Percentiles rank a stretch among this genome's conserved stretches.
These are phyloP conservation scores for Quercus agrifolia DNA, from an alignment of 306 rosid species.

Conservation along the genomic window DNA sequence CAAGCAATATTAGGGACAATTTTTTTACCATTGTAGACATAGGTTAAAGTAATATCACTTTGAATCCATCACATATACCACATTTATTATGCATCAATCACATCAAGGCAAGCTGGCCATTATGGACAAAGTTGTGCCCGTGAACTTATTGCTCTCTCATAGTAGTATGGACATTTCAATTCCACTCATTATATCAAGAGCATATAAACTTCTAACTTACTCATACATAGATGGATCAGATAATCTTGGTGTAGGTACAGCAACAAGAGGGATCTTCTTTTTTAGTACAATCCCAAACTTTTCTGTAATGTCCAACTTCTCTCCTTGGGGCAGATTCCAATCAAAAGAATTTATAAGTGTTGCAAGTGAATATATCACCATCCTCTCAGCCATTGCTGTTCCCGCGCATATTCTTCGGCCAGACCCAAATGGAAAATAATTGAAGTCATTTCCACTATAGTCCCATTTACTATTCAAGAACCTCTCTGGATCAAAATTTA, in stretches of 20 bases:
- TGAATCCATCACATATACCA: rapidly evolving
- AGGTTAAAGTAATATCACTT: no score
- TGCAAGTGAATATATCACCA: conserved; percentile 48
- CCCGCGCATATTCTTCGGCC: conserved; percentile 82
- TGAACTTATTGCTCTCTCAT: no score
- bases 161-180: background rate
- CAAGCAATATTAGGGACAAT: no score
- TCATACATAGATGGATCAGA: conserved; percentile 44
- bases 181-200: background rate
- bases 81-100: no score
- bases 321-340: conserved; percentile 49
- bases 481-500: conserved; percentile 57
- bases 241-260: conserved; percentile 47
- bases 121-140: no score
- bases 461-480: conserved; percentile 51
- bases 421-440: conserved; percentile 68
- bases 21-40: no score
- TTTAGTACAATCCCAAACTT: conserved; percentile 60
- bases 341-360: conserved; percentile 66
- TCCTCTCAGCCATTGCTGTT: conserved; percentile 72
- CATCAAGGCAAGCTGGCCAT: no score
- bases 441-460: conserved; percentile 56
- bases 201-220: background rate
- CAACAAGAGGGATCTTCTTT: conserved; percentile 52
- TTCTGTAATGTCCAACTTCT: conserved; percentile 38